Evolutionary conservation across 2,329 filamentous ascomycete genomes (phyloP).

Genomic region (Fusarium dimerum): DNA sequence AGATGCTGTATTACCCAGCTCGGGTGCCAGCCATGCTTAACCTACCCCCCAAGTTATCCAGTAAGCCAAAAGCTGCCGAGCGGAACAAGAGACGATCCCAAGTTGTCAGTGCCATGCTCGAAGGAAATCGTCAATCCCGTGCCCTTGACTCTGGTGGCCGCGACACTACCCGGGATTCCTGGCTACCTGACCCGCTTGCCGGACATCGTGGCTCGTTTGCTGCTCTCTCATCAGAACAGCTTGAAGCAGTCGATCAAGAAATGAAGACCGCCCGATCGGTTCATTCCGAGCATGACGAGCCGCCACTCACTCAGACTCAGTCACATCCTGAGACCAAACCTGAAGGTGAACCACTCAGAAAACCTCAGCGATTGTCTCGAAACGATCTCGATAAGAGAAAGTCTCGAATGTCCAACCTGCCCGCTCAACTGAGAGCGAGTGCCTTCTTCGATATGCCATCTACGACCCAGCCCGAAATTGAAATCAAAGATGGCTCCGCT

Average conservation of each 20-base stretch:
- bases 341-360: conserved; percentile 30
- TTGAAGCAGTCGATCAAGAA: conserved; percentile 19
- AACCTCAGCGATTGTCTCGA: conserved; percentile 36
- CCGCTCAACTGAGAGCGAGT: conserved; percentile 85
- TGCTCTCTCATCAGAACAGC: conserved; percentile 32
- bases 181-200: conserved; percentile 50
- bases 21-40: conserved; percentile 94
- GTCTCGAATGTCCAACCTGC: conserved; percentile 51
- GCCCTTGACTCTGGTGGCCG: conserved; percentile 16
- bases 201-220: conserved; percentile 39
- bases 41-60: conserved; percentile 83
- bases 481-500: conserved; percentile 76
- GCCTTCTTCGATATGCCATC: conserved; percentile 81
- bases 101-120: conserved; percentile 62
- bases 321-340: conserved; percentile 18
- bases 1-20: conserved; percentile 94
- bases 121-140: conserved; percentile 28
- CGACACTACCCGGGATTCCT: conserved; percentile 33
- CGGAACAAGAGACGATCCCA: conserved; percentile 74
- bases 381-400: conserved; percentile 35
- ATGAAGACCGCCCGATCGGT: conserved; percentile 18
- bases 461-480: conserved; percentile 47
- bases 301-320: conserved; percentile 9
- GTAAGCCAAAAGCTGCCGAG: conserved; percentile 62
- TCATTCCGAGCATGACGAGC: conserved; percentile 15